These are phyloP conservation scores for Stemphylium beticola DNA, from an alignment of 2,329 filamentous ascomycete genomes.

Conservation along the genomic window DNA sequence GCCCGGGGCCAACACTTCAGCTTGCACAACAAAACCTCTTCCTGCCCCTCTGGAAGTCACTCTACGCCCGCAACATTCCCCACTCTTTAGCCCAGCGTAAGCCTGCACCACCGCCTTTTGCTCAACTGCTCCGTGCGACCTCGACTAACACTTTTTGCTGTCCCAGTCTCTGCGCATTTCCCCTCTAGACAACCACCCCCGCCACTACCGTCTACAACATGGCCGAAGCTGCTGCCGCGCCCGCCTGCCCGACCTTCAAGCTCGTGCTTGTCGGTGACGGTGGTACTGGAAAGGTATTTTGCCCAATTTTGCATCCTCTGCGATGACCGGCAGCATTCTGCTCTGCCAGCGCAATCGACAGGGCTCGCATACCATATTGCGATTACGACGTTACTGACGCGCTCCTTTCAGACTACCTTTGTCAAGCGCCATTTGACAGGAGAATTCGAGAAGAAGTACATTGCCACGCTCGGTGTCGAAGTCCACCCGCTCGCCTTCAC, in stretches of 20 bases:
- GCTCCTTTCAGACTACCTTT: constrained; percentile 83
- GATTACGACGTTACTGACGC: constrained; percentile 30
- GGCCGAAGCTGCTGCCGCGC: constrained; percentile 60
- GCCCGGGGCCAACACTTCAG: constrained; percentile 37
- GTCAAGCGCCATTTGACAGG: constrained; percentile 99
- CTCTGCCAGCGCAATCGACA: constrained; percentile 1
- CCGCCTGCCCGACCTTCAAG: constrained; percentile 86
- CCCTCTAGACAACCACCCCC: constrained; percentile 33
- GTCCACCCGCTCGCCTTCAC: constrained; percentile 98
- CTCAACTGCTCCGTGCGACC: constrained; percentile 18
- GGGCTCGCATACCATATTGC: not conserved
- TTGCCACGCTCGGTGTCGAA: constrained; percentile 98
- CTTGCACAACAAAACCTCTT: constrained; percentile 44
- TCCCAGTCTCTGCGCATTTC: constrained; percentile 35
- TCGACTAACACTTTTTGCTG: constrained; percentile 21
- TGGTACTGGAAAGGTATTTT: constrained; percentile 97
- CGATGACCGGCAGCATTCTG: not conserved
- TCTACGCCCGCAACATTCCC: constrained; percentile 33
- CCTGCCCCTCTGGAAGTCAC: constrained; percentile 41
- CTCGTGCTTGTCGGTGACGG: constrained; percentile 99
- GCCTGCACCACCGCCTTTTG: constrained; percentile 23
- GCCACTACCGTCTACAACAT: constrained; percentile 57
- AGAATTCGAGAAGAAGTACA: constrained; percentile 99
- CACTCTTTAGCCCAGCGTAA: constrained; percentile 36
- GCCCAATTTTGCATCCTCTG: not conserved